phyloP scores from a whole-genome alignment of 1,284 basidiomycete genomes.

The Neonothopanus nambi region DNA sequence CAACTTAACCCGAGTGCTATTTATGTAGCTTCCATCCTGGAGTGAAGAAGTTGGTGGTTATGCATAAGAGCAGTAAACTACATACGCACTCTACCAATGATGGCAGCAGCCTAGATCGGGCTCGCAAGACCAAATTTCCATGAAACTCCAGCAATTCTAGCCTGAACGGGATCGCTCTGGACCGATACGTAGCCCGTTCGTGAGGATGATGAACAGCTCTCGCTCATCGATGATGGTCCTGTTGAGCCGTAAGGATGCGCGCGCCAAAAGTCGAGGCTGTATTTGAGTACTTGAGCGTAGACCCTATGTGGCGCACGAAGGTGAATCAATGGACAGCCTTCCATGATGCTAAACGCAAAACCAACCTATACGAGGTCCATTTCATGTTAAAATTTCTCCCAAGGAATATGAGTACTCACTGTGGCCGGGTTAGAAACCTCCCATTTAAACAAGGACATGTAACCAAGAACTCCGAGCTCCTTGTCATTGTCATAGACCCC shows the following conservation, averaged over 20 bases:
- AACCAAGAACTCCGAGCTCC: slow-evolving; percentile 68
- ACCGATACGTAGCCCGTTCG: slow-evolving; percentile 7
- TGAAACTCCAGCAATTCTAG: slow-evolving; percentile 80
- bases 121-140: slow-evolving; percentile 87
- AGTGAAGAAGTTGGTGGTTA: neutral
- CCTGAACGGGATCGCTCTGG: slow-evolving; percentile 35
- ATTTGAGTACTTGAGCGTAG: slow-evolving; percentile 79
- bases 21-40: slow-evolving; percentile 48
- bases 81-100: slow-evolving; percentile 47
- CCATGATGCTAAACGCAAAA: slow-evolving; percentile 80
- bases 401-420: slow-evolving; percentile 35
- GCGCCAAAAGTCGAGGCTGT: slow-evolving; percentile 69
- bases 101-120: slow-evolving; percentile 88
- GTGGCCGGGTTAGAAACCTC: slow-evolving; percentile 82
- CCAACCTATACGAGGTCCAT: slow-evolving; percentile 49
- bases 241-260: slow-evolving; percentile 64
- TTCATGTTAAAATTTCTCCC: neutral
- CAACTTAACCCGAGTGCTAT: slow-evolving; percentile 41
- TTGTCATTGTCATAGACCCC: slow-evolving; percentile 53
- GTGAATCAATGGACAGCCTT: slow-evolving; percentile 24
- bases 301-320: slow-evolving; percentile 42
- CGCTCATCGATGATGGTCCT: neutral
- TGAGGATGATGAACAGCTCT: slow-evolving; percentile 8
- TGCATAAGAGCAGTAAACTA: neutral
- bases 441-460: slow-evolving; percentile 75